Percentiles rank a stretch among this genome's conserved stretches.
phyloP scores from a whole-genome alignment of 1,284 basidiomycete species.

The Ganoderma sp. region DNA sequence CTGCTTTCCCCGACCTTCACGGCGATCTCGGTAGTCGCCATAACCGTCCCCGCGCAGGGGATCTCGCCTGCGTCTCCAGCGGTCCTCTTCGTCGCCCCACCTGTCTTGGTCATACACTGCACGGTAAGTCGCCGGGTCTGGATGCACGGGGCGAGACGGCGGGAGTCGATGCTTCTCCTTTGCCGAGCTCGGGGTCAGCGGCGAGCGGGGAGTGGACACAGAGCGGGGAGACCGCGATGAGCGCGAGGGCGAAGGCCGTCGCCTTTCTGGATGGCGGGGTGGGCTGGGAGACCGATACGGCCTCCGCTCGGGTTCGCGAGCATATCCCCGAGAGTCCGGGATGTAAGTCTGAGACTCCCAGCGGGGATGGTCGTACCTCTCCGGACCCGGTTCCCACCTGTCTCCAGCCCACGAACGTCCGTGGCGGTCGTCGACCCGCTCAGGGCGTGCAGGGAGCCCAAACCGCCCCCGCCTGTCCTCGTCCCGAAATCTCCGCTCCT shows the following conservation, averaged over 20 bases:
- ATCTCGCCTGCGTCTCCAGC: constrained; percentile 21
- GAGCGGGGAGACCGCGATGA: constrained; percentile 40
- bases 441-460: constrained; percentile 25
- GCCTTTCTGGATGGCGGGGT: constrained; percentile 23
- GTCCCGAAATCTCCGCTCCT: constrained; percentile 47
- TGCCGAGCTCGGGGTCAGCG: constrained; percentile 34
- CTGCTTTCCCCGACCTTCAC: constrained; percentile 13
- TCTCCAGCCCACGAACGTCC: constrained; percentile 26
- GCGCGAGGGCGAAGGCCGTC: constrained; percentile 22
- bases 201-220: constrained; percentile 38
- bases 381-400: constrained; percentile 35
- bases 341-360: constrained; percentile 29
- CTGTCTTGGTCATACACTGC: constrained; percentile 33
- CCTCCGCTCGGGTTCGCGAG: constrained; percentile 29
- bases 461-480: constrained; percentile 39
- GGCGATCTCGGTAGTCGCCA: constrained; percentile 28
- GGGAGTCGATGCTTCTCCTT: constrained; percentile 42
- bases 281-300: constrained; percentile 32
- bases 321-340: constrained; percentile 27
- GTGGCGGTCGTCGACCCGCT: constrained; percentile 21
- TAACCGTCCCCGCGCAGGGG: constrained; percentile 23
- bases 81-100: constrained; percentile 24
- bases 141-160: constrained; percentile 32
- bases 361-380: constrained; percentile 32
- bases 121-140: constrained; percentile 28